Evolutionary conservation across 2,329 filamentous ascomycete genomes (phyloP).

Genomic region (Xylaria sp.): DNA sequence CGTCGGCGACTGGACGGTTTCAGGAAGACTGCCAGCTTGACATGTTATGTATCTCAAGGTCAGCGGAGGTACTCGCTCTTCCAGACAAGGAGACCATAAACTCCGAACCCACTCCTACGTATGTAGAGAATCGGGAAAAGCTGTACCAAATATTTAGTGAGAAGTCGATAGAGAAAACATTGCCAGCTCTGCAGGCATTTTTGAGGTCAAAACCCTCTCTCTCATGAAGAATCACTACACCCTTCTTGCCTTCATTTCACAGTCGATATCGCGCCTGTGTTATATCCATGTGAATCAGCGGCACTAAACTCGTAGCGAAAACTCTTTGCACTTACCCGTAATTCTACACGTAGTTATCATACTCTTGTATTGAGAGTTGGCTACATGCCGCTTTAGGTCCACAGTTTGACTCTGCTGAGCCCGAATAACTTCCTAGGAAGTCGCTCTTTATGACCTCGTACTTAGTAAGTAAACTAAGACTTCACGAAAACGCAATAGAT

Average conservation of each 20-base stretch:
- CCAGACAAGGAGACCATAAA: neutral
- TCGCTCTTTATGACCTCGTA: too few species aligned
- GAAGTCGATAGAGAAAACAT: constrained; percentile 14
- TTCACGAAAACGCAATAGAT: neutral
- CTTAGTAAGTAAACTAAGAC: too few species aligned
- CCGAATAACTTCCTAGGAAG: too few species aligned
- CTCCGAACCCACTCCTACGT: neutral
- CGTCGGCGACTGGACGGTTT: constrained; percentile 17
- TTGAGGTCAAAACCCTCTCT: constrained; percentile 6
- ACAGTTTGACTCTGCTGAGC: too few species aligned
- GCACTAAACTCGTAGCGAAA: neutral
- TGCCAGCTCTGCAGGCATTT: constrained; percentile 24
- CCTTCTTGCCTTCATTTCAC: neutral
- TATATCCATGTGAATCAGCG: neutral
- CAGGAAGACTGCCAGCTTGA: constrained; percentile 43
- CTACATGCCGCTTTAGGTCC: too few species aligned
- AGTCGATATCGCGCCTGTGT: neutral
- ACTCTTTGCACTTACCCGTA: neutral
- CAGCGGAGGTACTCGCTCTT: constrained; percentile 27
- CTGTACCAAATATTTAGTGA: constrained; percentile 20
- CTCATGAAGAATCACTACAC: constrained; percentile 9
- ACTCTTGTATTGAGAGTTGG: too few species aligned
- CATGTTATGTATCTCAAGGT: constrained; percentile 40
- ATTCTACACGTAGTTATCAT: neutral
- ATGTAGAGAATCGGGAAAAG: neutral